These are phyloP conservation scores for Quercus agrifolia DNA, from an alignment of 306 rosid species.

Conservation along the genomic window DNA sequence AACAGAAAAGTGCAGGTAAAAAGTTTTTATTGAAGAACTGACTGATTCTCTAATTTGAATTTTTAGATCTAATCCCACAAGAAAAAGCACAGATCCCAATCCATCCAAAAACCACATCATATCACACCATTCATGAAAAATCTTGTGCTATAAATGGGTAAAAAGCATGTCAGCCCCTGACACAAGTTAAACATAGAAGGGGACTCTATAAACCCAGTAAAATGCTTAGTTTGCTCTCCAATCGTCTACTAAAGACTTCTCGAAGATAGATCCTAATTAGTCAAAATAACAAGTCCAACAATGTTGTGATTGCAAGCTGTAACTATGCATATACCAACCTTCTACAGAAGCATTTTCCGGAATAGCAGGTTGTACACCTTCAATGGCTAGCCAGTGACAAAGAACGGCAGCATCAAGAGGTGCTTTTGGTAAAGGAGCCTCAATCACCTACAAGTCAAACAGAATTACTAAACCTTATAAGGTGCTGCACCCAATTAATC, in stretches of 20 bases:
- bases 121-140: background rate
- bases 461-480: conserved; percentile 8
- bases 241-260: background rate
- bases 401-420: conserved; percentile 66
- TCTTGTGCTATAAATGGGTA: background rate
- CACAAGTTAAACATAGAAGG: background rate
- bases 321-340: conserved; percentile 39
- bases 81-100: background rate
- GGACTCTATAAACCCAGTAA: background rate
- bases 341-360: conserved; percentile 69
- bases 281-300: background rate
- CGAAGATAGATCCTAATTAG: background rate
- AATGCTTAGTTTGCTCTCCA: background rate
- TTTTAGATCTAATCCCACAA: background rate
- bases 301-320: background rate
- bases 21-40: background rate
- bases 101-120: background rate
- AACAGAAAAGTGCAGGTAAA: background rate
- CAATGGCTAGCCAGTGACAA: conserved; percentile 89
- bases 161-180: background rate
- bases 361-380: conserved; percentile 91
- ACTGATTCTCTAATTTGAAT: background rate
- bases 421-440: conserved; percentile 72
- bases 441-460: conserved; percentile 51
- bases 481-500: conserved; percentile 12